phyloP scores from a whole-genome alignment of 805 yeast genomes.

The Lachancea dasiensis region DNA sequence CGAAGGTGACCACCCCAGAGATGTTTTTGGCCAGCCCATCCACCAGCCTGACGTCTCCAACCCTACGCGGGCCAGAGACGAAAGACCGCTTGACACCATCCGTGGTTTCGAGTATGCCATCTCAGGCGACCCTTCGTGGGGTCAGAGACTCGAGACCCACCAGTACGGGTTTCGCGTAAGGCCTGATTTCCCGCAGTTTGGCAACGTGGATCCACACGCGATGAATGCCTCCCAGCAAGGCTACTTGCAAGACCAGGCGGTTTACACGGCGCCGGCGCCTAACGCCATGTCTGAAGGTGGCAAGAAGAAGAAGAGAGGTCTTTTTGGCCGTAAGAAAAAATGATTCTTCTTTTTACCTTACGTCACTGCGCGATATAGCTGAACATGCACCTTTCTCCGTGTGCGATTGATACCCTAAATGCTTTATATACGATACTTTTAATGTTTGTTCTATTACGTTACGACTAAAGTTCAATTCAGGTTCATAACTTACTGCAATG shows the following conservation, averaged over 20 bases:
- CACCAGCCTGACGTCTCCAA: conserved; percentile 78
- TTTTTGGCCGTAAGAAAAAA: conserved; percentile 69
- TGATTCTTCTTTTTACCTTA: too few relatives aligned
- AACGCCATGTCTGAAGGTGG: conserved; percentile 17
- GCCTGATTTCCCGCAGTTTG: conserved; percentile 50
- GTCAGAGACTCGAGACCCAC: conserved; percentile 74
- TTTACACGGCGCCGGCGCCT: conserved; percentile 53
- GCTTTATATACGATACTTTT: not conserved
- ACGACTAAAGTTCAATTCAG: too few relatives aligned
- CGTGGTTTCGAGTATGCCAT: conserved; percentile 90
- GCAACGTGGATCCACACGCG: conserved; percentile 25
- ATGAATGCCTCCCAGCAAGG: conserved; percentile 28
- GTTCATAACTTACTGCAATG: too few relatives aligned
- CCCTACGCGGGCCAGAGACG: conserved; percentile 90
- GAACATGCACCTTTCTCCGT: too few relatives aligned
- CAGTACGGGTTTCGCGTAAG: conserved; percentile 83
- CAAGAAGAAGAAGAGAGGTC: conserved; percentile 66
- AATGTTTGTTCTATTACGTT: too few relatives aligned
- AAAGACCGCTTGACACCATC: conserved; percentile 94
- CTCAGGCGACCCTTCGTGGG: conserved; percentile 66
- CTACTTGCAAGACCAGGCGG: conserved; percentile 44
- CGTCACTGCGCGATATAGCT: too few relatives aligned
- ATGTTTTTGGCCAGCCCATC: conserved; percentile 82
- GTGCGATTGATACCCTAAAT: too few relatives aligned
- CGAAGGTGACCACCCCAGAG: conserved; percentile 47